phyloP scores from a whole-genome alignment of 768 basidiomycete species.

The Naganishia vaughanmartiniae region DNA sequence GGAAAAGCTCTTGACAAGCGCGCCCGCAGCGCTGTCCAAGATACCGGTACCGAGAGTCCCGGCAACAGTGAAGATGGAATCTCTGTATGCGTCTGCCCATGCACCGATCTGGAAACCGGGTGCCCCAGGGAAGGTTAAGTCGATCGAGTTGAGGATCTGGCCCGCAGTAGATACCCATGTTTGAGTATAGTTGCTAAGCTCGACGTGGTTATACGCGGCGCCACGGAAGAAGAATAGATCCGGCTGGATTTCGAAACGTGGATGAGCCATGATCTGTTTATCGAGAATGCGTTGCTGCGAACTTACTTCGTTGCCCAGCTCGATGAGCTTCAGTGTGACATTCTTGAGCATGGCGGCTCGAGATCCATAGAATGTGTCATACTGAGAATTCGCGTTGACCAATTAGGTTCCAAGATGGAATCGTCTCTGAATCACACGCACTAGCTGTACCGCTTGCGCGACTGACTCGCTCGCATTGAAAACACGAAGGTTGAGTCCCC shows the following conservation, averaged over 20 bases:
- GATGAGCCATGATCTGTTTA: too few relatives aligned
- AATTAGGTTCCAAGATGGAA: too few relatives aligned
- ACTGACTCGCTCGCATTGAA: slow-evolving; percentile 27
- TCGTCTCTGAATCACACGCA: not conserved
- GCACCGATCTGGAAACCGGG: slow-evolving; percentile 6
- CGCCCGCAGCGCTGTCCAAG: slow-evolving; percentile 4
- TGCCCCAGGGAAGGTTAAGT: not conserved
- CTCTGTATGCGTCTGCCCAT: slow-evolving; percentile 28
- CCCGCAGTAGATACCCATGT: not conserved
- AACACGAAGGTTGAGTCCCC: slow-evolving; percentile 16
- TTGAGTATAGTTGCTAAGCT: not conserved
- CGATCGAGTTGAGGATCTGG: not conserved
- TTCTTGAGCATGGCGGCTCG: too few relatives aligned
- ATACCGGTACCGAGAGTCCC: not conserved
- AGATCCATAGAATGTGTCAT: too few relatives aligned
- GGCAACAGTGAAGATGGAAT: slow-evolving; percentile 17
- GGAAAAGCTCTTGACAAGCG: not conserved
- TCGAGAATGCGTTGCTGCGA: too few relatives aligned
- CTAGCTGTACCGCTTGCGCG: slow-evolving; percentile 24
- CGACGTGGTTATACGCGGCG: too few relatives aligned
- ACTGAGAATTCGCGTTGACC: too few relatives aligned
- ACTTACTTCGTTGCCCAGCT: too few relatives aligned
- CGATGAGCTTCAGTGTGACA: too few relatives aligned
- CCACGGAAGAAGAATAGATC: too few relatives aligned
- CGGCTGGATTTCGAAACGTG: too few relatives aligned